These are phyloP conservation scores for Hortaea sp. DNA, from an alignment of 2,329 filamentous ascomycete species.

Conservation along the genomic window DNA sequence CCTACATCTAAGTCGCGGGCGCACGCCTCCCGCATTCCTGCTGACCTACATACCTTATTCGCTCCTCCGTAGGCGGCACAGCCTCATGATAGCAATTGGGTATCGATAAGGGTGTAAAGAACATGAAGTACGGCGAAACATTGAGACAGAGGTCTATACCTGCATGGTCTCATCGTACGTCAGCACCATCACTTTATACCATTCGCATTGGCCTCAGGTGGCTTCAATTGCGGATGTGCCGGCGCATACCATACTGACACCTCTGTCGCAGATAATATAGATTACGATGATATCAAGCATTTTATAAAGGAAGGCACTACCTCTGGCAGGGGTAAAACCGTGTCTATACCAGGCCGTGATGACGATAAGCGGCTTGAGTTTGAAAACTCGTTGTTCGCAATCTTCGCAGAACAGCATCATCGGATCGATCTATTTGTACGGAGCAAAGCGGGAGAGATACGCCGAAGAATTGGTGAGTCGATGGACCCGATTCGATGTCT, in stretches of 20 bases:
- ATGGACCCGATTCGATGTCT: not conserved
- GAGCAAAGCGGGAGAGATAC: conserved; percentile 72
- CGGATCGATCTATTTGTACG: conserved; percentile 68
- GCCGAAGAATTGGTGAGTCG: conserved; percentile 54
- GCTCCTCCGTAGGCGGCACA: not conserved
- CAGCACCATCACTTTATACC: not conserved
- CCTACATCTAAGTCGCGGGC: not conserved
- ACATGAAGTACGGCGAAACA: conserved; percentile 71
- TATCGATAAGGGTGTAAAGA: not conserved
- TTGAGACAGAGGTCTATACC: conserved; percentile 68
- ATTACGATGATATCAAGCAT: conserved; percentile 79
- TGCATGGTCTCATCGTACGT: conserved; percentile 66
- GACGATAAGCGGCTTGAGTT: conserved; percentile 39
- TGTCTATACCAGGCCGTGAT: conserved; percentile 62
- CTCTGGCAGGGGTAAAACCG: conserved; percentile 56
- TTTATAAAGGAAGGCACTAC: conserved; percentile 74
- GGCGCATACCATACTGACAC: conserved; percentile 2
- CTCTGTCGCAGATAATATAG: conserved; percentile 59
- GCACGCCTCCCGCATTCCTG: not conserved
- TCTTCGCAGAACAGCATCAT: conserved; percentile 65
- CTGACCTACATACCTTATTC: not conserved
- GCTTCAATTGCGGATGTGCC: not conserved
- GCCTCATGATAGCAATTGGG: no score
- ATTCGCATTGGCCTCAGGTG: not conserved
- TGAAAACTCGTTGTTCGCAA: conserved; percentile 57